Evolutionary conservation across 441 rosid genomes (phyloP).

Genomic region (Bocquillonia castaneifolia): DNA sequence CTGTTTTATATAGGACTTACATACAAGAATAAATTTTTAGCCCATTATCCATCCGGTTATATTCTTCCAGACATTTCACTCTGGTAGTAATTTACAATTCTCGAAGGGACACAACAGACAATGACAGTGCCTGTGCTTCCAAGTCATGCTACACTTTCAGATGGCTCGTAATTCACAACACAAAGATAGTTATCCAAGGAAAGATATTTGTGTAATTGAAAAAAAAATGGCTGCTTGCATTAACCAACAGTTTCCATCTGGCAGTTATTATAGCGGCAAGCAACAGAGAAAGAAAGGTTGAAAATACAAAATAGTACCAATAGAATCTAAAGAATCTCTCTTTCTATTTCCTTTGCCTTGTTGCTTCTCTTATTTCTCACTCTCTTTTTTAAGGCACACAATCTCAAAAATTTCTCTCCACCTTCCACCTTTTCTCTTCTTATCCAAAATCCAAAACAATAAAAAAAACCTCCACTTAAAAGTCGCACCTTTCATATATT

Average conservation of each 20-base stretch:
- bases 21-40: background rate
- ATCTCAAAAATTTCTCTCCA: background rate
- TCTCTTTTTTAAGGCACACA: background rate
- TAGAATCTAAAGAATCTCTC: background rate
- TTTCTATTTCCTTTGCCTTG: too few species aligned
- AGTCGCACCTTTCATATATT: background rate
- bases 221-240: background rate
- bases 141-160: background rate
- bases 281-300: background rate
- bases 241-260: constrained; percentile 7
- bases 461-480: background rate
- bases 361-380: background rate
- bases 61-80: background rate
- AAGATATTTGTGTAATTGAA: background rate
- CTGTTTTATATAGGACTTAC: too few species aligned
- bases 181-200: background rate
- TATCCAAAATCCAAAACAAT: background rate
- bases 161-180: background rate
- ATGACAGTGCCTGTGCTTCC: too few species aligned
- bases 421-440: constrained; percentile 1
- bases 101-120: background rate
- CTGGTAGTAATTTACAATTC: background rate
- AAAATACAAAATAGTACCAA: background rate
- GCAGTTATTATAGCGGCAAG: background rate
- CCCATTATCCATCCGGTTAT: background rate